A percentile compares a stretch with the other conserved stretches of the same genome.
phyloP scores from a whole-genome alignment of 176 grass and related monocot species.

The Oryza rufipogon region DNA sequence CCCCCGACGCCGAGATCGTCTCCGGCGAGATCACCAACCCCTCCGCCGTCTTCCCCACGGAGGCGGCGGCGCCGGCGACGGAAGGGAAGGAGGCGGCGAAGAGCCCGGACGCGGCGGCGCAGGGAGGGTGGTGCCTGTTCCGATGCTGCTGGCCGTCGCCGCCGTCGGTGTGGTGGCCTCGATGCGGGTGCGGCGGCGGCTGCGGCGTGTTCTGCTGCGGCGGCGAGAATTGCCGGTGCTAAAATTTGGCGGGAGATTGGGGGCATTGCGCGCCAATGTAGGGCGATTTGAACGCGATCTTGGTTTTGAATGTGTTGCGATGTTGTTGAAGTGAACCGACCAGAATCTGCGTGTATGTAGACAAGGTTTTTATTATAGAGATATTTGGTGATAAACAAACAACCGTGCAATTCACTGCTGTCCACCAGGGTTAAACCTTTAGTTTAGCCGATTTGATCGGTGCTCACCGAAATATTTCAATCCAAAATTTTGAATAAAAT shows the following conservation, averaged over 20 bases:
- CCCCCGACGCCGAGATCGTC: slow-evolving; percentile 13
- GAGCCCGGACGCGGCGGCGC: background rate
- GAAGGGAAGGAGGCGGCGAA: background rate
- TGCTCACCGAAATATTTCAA: too few relatives aligned
- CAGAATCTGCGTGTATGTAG: background rate
- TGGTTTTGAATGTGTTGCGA: background rate
- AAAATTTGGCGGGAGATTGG: slow-evolving; percentile 12
- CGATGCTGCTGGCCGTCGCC: slow-evolving; percentile 29
- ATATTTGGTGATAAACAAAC: too few relatives aligned
- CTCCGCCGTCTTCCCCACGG: background rate
- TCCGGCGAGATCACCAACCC: slow-evolving; percentile 8
- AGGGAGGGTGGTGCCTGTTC: slow-evolving; percentile 28
- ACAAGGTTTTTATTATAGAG: background rate
- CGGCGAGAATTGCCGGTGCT: slow-evolving; percentile 14
- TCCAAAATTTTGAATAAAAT: too few relatives aligned
- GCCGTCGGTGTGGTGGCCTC: slow-evolving; percentile 35
- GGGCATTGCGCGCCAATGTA: background rate
- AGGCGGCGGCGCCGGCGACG: background rate
- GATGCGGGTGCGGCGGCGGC: slow-evolving; percentile 37
- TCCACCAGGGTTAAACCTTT: too few relatives aligned
- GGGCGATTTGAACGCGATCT: background rate
- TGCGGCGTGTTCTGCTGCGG: background rate
- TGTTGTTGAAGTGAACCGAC: background rate
- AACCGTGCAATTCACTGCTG: too few relatives aligned
- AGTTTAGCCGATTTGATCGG: too few relatives aligned